Percentiles rank a stretch among this genome's conserved stretches.
phyloP scores from a whole-genome alignment of 1,284 basidiomycete genomes.

The Irpex lacteus region DNA sequence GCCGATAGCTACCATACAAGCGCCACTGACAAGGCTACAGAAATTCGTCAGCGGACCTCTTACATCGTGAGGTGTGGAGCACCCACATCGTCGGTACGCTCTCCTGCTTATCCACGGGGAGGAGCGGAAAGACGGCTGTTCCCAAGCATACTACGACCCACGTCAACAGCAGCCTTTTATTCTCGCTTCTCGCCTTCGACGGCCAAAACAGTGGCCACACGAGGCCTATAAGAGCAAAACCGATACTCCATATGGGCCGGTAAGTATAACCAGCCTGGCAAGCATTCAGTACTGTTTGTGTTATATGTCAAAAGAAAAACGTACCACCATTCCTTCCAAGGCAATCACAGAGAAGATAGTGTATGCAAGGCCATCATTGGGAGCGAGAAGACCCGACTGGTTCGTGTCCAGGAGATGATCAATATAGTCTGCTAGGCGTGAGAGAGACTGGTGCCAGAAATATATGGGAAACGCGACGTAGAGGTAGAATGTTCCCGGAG shows the following conservation, averaged over 20 bases:
- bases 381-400: not conserved
- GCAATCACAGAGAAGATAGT: conserved; percentile 31
- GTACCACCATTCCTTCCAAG: conserved; percentile 72
- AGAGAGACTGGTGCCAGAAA: conserved; percentile 60
- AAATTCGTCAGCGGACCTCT: too few species aligned
- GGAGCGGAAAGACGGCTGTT: conserved; percentile 68
- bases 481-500: conserved; percentile 75
- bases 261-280: conserved; percentile 65
- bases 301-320: conserved; percentile 28
- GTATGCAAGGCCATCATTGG: not conserved
- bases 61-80: too few species aligned
- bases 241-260: conserved; percentile 70
- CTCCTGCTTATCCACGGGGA: conserved; percentile 76
- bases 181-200: conserved; percentile 22
- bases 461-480: conserved; percentile 77
- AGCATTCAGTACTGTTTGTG: conserved; percentile 2
- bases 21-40: too few species aligned
- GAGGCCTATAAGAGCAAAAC: conserved; percentile 63
- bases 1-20: too few species aligned
- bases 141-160: conserved; percentile 59
- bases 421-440: not conserved
- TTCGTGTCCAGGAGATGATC: not conserved
- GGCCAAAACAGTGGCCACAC: conserved; percentile 67
- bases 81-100: conserved; percentile 59
- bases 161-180: conserved; percentile 30